Conservation (phyloP, 768 basidiomycete species). For the Nevesoporus exiguus region DNA sequence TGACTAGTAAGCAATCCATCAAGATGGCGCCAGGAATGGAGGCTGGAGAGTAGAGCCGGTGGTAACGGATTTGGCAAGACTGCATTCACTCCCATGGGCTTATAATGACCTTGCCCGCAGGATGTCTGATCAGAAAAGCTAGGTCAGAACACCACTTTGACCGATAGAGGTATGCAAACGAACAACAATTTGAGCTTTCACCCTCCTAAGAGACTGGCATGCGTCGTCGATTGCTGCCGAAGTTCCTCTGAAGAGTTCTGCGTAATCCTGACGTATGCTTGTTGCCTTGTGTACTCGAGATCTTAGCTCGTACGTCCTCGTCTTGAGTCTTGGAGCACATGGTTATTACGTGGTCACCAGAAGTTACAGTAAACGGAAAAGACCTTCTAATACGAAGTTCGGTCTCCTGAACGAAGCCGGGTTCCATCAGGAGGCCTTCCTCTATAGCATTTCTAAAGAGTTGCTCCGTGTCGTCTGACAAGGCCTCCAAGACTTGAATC, state of each 20-base stretch:
- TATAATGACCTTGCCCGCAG: background rate
- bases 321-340: background rate
- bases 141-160: background rate
- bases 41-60: too few relatives aligned
- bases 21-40: too few relatives aligned
- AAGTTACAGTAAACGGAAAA: background rate
- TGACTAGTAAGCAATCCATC: too few relatives aligned
- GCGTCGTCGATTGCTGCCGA: background rate
- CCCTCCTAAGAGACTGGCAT: background rate
- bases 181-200: slow-evolving; percentile 5
- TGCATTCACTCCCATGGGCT: too few relatives aligned
- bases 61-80: too few relatives aligned
- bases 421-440: slow-evolving; percentile 1
- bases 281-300: background rate
- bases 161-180: background rate
- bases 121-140: background rate
- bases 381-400: background rate
- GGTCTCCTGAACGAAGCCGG: background rate
- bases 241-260: background rate
- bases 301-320: background rate
- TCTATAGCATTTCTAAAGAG: slow-evolving; percentile 1
- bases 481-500: slow-evolving; percentile 2
- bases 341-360: background rate
- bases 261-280: background rate
- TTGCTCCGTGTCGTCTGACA: slow-evolving; percentile 1